Evolutionary conservation across 139 green algal genomes (phyloP), one percentile per base, ranked within the genome.

Genomic region (Chlamydomonas sphaeroides): DNA sequence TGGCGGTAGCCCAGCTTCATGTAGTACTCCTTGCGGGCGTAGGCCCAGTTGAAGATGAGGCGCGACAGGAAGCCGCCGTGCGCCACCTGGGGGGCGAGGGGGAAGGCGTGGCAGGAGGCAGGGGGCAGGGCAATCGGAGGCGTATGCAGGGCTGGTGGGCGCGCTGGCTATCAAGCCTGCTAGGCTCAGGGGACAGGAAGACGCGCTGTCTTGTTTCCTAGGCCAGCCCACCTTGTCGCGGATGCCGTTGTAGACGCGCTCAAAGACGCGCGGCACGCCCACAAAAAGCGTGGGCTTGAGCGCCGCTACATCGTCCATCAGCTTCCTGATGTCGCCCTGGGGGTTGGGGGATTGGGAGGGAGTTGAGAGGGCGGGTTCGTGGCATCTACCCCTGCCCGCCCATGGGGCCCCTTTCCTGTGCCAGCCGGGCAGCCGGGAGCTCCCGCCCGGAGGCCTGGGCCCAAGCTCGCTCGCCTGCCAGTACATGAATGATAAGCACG

Each of bases 231-330:
- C 88, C 87, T 90, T 75, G 35, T 92, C 84, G 28, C 66, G 57
- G 38, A 94, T 86, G 36, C 89, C 92, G 45, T 81, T 80, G 86
- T 94, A 94, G 63, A 97, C 93, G 72, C 92, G 88, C 83, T 98
- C 94, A 83, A 95, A 97, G 66, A 98, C 90, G n/a, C 94, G 89
- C 23, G 94, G 94, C 73, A 97, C 94, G 45, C 92, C 94, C 25
- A 69, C 84, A 83, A 98, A 96, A 8, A 96, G 65, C 2, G 93
- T 98, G 38, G 94, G 94, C 67, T 83, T 86, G 5, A 95, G 85
- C 32, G 92, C 88, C 25, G 30, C 79, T 48, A 98, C 92, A 87
- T 98, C 94, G 39, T 96, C 94, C 68, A 94, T 86, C 20, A 96
- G 85, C 83, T 87, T 82, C 81, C 91, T 93, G 17, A 96, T 85